Base-by-base conservation (phyloP, 2,329 filamentous ascomycete genomes). In the Colletotrichum kahawae region DNA sequence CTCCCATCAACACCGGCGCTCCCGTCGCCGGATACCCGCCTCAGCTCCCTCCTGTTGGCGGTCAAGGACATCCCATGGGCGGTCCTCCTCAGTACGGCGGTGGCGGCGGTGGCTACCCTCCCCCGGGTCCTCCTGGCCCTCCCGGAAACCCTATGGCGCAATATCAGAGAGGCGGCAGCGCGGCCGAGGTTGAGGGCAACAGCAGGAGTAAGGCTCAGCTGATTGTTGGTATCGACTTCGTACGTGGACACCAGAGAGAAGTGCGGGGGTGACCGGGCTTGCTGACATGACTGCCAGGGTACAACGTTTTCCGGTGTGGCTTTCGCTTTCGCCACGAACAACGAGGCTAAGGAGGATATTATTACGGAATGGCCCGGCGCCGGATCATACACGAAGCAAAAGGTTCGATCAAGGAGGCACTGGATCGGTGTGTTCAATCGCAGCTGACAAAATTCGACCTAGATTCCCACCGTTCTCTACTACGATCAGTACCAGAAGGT, bases 401-500 rank as follows among this genome's bases (percentile, higher is more conserved):
- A 99, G 93, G 96, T 98, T 84, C 60, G 84, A 64, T 21, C 10
- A 2, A 5, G 13, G 33, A 33, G 24, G 10, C 6, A 16, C n/a
- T 9, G 8, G 9, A 13, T 38, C 34, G 7, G 33, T 34, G 18
- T 56, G 21, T 36, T 29, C 24, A 51, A 21, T 43, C 18, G 31
- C 34, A 16, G 63, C 69, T 75, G 31, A 75, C 69, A 21, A 9
- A 51, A n/a, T 2, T 43, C 29, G 27, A 65, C 48, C n/a, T 81
- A 98, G 97, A 98, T 99, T 80, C 97, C 97, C 18, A 98, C 97
- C 16, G 97, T 99, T n/a, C 91, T 99, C 76, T 99, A 99, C 88
- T 99, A 99, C 83, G 97, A 99, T 83, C 96, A 98, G 86, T 98
- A 98, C 85, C 97, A 99, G 83, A 98, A 98, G 85, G 97, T 99